phyloP scores from a whole-genome alignment of 129 eudicot genomes.

The Pseudognaphalium luteoalbum region DNA sequence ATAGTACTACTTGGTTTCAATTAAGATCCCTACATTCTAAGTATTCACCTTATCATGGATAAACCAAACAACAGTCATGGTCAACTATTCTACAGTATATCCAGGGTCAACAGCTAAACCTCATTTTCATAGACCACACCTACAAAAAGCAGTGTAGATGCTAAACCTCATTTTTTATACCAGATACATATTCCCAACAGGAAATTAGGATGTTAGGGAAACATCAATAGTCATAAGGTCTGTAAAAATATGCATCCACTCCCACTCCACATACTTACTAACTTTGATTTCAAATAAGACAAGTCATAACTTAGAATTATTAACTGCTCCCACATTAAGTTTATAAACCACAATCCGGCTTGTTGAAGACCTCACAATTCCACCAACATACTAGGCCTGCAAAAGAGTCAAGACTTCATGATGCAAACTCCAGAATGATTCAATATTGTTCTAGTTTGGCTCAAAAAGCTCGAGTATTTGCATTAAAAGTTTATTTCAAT shows the following conservation, averaged over 20 bases:
- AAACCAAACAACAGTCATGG: background rate
- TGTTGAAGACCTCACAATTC: background rate
- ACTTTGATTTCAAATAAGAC: background rate
- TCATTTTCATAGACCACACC: background rate
- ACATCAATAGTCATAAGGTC: background rate
- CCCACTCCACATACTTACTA: background rate
- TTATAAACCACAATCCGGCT: background rate
- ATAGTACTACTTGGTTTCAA: background rate
- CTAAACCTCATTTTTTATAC: background rate
- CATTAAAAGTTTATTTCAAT: background rate
- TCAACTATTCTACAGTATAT: background rate
- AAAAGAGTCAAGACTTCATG: background rate
- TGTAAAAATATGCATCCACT: background rate
- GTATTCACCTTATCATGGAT: background rate
- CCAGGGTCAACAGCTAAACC: conserved; percentile 1
- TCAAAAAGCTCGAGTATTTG: background rate
- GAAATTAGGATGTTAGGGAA: background rate
- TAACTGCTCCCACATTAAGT: background rate
- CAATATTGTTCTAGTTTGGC: background rate
- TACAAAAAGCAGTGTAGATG: background rate
- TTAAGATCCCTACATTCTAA: conserved; percentile 2
- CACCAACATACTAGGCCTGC: conserved; percentile 2
- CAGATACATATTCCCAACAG: background rate
- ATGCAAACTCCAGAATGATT: background rate
- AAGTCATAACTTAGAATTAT: conserved; percentile 9